Evolutionary conservation across 805 yeast species (phyloP), one percentile per base, ranked within the genome.

Genomic region (Monosporozyma siamensis): DNA sequence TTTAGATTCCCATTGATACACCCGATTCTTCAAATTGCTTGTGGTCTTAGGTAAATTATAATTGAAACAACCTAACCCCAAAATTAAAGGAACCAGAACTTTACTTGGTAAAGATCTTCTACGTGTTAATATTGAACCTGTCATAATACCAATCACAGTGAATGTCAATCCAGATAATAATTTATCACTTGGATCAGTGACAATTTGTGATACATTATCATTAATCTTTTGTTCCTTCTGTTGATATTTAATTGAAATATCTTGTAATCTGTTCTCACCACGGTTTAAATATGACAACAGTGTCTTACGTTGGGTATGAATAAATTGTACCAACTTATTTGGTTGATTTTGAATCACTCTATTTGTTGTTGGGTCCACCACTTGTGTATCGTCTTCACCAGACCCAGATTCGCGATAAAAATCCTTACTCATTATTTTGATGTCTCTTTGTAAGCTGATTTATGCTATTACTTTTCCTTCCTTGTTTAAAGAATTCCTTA

Each of bases 61-160:
- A 42, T 64, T 67, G 61, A 78, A 77, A 1, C 82, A 69, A 14
- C 64, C 65, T 21, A 71, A 39, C 18, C 84, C 82, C 29, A 75
- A 64, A 0, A 67, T 53, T 1, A 77, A 30, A 0, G 87, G 86
- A 34, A 73, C 64, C 1, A 71, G 47, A 2, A 69, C 62, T 53
- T 71, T 75, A 14, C 74, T 58, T 2, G 75, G 27, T 11, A 73
- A 49, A 35, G 73, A 71, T 46, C 75, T 65, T 52, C 71, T 75
- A 52, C 80, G 77, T 1, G 82, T 70, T 40, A 77, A 50, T 15
- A 80, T 73, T 35, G 77, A 70, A 38, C 86, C 87, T 1, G 81
- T 61, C 56, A 80, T 67, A 11, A 71, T 64, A 21, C 80, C 85
- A 31, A 79, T 70, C 4, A 70, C 53, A 29, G 77, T 64, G 49